phyloP scores from a whole-genome alignment of 495 filamentous ascomycete genomes.

The Daldinia loculata region DNA sequence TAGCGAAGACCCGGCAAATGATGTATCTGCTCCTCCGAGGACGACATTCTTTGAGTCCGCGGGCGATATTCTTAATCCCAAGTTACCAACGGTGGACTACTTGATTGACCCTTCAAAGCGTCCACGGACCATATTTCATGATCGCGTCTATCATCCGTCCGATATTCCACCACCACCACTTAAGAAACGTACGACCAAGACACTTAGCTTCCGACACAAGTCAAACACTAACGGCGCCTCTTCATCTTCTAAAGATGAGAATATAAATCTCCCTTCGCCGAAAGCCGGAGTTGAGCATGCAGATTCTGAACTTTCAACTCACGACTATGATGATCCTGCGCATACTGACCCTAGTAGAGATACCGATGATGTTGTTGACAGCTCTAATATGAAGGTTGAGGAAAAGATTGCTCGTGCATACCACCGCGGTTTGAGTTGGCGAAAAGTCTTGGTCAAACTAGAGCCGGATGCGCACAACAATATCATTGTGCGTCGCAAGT shows the following conservation, averaged over 20 bases:
- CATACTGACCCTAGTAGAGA: conserved; percentile 51
- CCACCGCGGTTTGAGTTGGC: conserved; percentile 88
- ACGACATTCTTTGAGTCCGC: conserved; percentile 96
- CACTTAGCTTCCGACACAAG: conserved; percentile 47
- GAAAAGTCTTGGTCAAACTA: conserved; percentile 92
- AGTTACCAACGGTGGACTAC: conserved; percentile 80
- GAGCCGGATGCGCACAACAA: conserved; percentile 99
- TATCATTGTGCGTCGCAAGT: conserved; percentile 93
- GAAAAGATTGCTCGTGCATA: conserved; percentile 98
- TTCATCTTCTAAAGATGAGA: conserved; percentile 36
- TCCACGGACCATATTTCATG: conserved; percentile 95
- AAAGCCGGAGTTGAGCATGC: conserved; percentile 37
- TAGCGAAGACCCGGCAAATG: conserved; percentile 50
- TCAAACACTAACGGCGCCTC: conserved; percentile 13
- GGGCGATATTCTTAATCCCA: conserved; percentile 89
- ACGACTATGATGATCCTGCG: conserved; percentile 50
- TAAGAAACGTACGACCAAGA: conserved; percentile 61
- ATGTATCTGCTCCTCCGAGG: conserved; percentile 75
- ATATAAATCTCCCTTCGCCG: conserved; percentile 12
- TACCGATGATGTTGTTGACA: conserved; percentile 59
- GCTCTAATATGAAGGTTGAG: conserved; percentile 81
- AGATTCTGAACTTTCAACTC: conserved; percentile 46
- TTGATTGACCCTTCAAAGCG: conserved; percentile 82
- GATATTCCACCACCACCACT: conserved; percentile 88
- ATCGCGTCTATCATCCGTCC: conserved; percentile 90